Evolutionary conservation across 176 grass and related monocot species (phyloP), one percentile per base, ranked within the genome.

Genomic region (Carex scoparia): DNA sequence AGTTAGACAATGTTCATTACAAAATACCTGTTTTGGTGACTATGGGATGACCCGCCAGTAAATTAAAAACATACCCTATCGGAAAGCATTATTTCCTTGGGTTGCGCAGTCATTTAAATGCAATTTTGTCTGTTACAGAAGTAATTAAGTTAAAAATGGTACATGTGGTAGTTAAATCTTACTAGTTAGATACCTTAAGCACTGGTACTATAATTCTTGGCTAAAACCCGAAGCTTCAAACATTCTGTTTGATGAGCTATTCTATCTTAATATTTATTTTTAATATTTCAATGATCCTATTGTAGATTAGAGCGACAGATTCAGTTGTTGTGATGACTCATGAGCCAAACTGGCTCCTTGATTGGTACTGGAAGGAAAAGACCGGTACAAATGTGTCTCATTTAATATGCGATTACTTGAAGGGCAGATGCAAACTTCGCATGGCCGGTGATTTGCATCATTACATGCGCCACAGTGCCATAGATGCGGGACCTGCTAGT

Each of bases 291-390:
- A 77, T 88, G 76, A 88, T 90, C 16, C 23, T 90, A 85, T 58
- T 89, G 74, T 88, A 98, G 93, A 86, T 98, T 91, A 79, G 91
- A 86, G 89, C 93, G 80, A 87, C 91, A 46, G 95, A 98, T 69
- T 93, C 89, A 78, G 91, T 98, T 62, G 84, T 98, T 89, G 65
- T 95, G 68, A 71, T 94, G 70, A 97, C 95, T 56, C 95, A 97
- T 37, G 92, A 98, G 64, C 92, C 95, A 79, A 98, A 86, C 80
- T 98, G 95, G 95, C 92, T 98, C 84, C 95, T 98, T 70, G 92
- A 94, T 88, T 98, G 95, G 95, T 94, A 98, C 70, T 98, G 91
- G 95, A 92, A 94, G 48, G 89, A 98, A 58, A 86, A 84, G 73
- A 92, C 93, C 38, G 95, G 93, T 16, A 94, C 88, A 69, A 98